Evolutionary conservation across 1,284 basidiomycete genomes (phyloP).

Genomic region (Cerioporus squamosus): DNA sequence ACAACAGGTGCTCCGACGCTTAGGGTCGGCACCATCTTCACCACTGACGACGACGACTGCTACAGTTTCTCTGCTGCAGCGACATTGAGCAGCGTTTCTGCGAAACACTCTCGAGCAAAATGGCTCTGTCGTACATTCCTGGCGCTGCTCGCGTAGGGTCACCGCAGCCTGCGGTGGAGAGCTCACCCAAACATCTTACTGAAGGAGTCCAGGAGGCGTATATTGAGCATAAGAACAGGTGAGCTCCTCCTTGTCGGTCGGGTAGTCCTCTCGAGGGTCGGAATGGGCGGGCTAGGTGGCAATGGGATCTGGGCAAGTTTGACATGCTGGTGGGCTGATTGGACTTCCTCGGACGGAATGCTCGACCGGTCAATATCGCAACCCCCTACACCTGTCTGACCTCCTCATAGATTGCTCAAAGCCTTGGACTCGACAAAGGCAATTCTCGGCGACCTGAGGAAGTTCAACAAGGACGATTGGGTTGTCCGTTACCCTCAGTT

Average conservation of each 20-base stretch:
- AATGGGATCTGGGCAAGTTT: no score
- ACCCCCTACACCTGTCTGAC: neutral
- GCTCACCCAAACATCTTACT: slow-evolving; percentile 25
- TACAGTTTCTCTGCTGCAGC: slow-evolving; percentile 15
- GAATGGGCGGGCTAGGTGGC: no score
- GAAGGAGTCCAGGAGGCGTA: slow-evolving; percentile 77
- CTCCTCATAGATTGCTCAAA: slow-evolving; percentile 62
- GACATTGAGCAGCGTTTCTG: slow-evolving; percentile 20
- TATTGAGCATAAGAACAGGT: slow-evolving; percentile 74
- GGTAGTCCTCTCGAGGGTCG: no score
- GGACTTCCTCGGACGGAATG: no score
- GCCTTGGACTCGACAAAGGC: slow-evolving; percentile 76
- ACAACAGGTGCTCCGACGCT: slow-evolving; percentile 10
- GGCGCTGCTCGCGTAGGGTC: slow-evolving; percentile 20
- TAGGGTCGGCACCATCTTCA: slow-evolving; percentile 19
- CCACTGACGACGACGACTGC: slow-evolving; percentile 20
- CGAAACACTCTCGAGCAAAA: slow-evolving; percentile 24
- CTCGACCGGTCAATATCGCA: neutral
- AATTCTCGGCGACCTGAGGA: slow-evolving; percentile 74
- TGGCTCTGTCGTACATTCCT: slow-evolving; percentile 35
- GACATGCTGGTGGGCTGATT: no score
- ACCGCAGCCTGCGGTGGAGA: slow-evolving; percentile 26
- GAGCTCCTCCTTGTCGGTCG: slow-evolving; percentile 26
- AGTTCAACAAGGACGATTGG: slow-evolving; percentile 89
- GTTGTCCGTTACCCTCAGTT: slow-evolving; percentile 86